Percentiles rank a stretch among this genome's conserved stretches.
phyloP scores from a whole-genome alignment of 2,329 filamentous ascomycete genomes.

The Aspergillus pseudoglaucus region DNA sequence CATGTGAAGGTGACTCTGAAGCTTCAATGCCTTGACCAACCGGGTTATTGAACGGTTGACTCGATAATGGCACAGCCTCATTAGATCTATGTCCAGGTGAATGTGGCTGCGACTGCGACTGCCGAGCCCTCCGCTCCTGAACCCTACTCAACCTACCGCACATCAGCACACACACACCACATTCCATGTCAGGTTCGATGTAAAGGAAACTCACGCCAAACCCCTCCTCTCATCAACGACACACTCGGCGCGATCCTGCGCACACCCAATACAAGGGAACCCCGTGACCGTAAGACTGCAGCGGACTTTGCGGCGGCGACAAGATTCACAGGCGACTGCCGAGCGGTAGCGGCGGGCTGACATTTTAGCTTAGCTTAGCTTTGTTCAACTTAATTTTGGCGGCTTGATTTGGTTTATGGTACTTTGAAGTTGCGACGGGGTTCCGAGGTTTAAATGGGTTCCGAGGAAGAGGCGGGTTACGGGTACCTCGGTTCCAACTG shows the following conservation, averaged over 20 bases:
- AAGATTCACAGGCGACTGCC: constrained; percentile 11
- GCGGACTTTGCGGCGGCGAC: constrained; percentile 19
- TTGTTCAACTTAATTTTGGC: background rate
- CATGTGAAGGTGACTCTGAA: background rate
- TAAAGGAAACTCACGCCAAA: constrained; percentile 4
- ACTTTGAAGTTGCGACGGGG: too few relatives aligned
- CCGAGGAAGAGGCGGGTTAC: too few relatives aligned
- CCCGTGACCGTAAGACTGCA: constrained; percentile 21
- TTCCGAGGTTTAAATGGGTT: too few relatives aligned
- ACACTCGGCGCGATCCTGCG: constrained; percentile 21
- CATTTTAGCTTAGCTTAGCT: constrained; percentile 4
- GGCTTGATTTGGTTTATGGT: too few relatives aligned
- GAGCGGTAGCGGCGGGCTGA: constrained; percentile 10
- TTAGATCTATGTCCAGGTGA: background rate
- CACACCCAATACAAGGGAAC: constrained; percentile 24
- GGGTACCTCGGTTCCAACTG: too few relatives aligned
- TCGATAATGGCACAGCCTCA: background rate
- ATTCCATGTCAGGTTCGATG: too few relatives aligned
- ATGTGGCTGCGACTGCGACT: background rate
- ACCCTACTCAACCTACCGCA: constrained; percentile 5
- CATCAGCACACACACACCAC: too few relatives aligned
- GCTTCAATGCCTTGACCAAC: background rate
- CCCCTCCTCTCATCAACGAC: constrained; percentile 12
- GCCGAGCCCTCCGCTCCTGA: background rate
- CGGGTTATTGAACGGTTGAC: background rate